phyloP scores from a whole-genome alignment of 345 rosid species.

The Pistacia atlantica region DNA sequence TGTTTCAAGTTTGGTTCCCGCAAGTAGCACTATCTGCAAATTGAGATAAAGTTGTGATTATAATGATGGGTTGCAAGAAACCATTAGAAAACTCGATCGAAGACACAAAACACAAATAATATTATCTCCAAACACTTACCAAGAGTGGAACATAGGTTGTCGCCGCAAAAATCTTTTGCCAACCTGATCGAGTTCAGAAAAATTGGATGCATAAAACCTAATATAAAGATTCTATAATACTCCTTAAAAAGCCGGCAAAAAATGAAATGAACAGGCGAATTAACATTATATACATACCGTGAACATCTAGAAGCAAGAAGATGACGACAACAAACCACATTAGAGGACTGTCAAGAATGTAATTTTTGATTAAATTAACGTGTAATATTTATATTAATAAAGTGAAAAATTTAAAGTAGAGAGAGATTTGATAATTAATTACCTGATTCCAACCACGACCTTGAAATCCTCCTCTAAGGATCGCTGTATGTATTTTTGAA shows the following conservation, averaged over 20 bases:
- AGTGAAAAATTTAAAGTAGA: neutral
- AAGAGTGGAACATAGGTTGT: constrained; percentile 23
- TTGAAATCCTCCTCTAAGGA: constrained; percentile 48
- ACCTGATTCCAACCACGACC: constrained; percentile 39
- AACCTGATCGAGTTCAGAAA: constrained; percentile 21
- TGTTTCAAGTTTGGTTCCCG: constrained; percentile 64
- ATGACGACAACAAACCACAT: constrained; percentile 38
- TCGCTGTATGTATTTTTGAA: constrained; percentile 45
- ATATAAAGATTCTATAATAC: too few relatives aligned
- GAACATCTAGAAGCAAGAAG: constrained; percentile 36
- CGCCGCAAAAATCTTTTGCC: constrained; percentile 26
- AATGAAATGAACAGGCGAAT: too few relatives aligned
- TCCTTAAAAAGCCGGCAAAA: too few relatives aligned
- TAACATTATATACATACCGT: constrained; percentile 16
- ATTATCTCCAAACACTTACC: constrained; percentile 17
- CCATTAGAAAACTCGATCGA: neutral
- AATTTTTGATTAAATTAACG: neutral
- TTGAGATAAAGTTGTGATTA: neutral
- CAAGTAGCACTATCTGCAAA: constrained; percentile 42
- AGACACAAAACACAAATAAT: neutral
- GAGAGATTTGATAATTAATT: neutral
- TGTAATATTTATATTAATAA: neutral
- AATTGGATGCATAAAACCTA: neutral
- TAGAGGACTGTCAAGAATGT: constrained; percentile 27
- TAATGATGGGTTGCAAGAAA: neutral